A percentile compares a stretch with the other conserved stretches of the same genome.
These are phyloP conservation scores for Eimeria acervulina DNA, from an alignment of 169 alveolate species.

Conservation along the genomic window DNA sequence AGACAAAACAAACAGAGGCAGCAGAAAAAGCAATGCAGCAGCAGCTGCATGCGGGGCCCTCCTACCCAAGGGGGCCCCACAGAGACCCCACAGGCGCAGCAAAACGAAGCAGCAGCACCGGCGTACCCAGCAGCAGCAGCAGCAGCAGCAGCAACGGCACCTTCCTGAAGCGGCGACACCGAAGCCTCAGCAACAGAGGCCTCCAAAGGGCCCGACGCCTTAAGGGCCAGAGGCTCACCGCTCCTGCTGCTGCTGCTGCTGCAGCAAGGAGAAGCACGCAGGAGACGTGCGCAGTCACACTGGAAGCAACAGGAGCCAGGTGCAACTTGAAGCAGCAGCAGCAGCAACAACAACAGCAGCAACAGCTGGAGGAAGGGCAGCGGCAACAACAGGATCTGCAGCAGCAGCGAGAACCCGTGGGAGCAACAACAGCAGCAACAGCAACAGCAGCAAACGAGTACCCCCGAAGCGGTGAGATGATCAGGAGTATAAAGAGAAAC, in stretches of 20 bases:
- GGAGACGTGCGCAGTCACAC: background rate
- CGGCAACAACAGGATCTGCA: too few species aligned
- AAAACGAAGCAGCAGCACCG: background rate
- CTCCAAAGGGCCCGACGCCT: background rate
- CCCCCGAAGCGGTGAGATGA: background rate
- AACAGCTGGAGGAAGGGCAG: too few species aligned
- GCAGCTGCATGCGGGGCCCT: too few species aligned
- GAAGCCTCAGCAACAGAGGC: conserved; percentile 6
- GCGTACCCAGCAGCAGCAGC: background rate
- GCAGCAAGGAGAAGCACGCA: background rate
- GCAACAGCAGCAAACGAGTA: background rate
- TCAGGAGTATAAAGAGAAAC: background rate
- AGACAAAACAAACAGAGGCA: too few species aligned
- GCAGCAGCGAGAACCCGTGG: background rate
- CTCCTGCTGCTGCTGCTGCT: background rate
- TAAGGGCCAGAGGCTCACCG: background rate
- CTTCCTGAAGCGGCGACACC: background rate
- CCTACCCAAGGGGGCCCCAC: background rate
- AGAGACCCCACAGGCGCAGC: background rate
- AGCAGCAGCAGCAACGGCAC: background rate
- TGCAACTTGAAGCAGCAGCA: background rate
- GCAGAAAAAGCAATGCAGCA: too few species aligned
- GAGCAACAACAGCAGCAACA: background rate
- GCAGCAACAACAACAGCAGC: background rate
- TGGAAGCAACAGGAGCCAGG: background rate